phyloP scores from a whole-genome alignment of 305 asterid genomes.

The Fraxinus albicans region DNA sequence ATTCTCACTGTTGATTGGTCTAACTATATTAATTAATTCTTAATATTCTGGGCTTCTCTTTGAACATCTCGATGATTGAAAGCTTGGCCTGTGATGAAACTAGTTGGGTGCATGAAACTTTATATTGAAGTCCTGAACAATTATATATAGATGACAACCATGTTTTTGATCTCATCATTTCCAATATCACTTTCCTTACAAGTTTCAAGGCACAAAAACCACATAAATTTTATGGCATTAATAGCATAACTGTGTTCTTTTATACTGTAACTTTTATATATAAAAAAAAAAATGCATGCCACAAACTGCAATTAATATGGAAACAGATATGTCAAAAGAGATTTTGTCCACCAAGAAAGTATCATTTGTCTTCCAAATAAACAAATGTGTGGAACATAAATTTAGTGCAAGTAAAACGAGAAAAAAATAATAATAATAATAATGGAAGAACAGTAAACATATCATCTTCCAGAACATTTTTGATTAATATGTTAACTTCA shows the following conservation, averaged over 20 bases:
- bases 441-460: conserved; percentile 10
- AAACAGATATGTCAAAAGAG: conserved; percentile 3
- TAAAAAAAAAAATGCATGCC: background rate
- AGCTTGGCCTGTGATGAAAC: background rate
- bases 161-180: background rate
- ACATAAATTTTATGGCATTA: conserved; percentile 6
- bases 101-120: background rate
- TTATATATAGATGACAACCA: background rate
- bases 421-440: background rate
- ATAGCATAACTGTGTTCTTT: background rate
- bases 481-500: conserved; percentile 20
- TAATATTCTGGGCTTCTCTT: background rate
- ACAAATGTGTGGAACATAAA: background rate
- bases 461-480: conserved; percentile 22
- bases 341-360: background rate
- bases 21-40: background rate
- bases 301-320: conserved; percentile 11
- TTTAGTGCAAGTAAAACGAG: background rate
- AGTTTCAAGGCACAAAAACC: background rate
- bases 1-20: background rate
- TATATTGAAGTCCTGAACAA: background rate
- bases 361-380: background rate
- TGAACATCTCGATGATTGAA: background rate
- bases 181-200: background rate
- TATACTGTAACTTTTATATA: background rate